Base-by-base conservation (phyloP, 805 yeast genomes). In the Candida fluviatilis region DNA sequence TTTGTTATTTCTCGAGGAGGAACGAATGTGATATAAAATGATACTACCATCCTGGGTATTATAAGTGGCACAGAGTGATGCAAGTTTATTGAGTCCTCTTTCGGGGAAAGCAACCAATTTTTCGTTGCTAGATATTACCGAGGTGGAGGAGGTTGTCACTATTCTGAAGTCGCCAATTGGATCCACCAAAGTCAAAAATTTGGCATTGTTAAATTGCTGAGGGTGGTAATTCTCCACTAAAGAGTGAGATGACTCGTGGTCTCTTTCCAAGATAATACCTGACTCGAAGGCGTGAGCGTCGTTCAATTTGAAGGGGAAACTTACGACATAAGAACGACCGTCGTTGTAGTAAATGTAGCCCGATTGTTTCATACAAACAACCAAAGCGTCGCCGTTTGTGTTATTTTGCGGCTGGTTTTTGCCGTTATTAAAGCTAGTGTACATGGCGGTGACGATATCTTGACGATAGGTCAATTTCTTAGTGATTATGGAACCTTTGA, bases 101-200 rank as follows among this genome's bases (percentile, higher is more conserved):
- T 46, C 40, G 0, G 88, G 89, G 50, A 80, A 82, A 27, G 66
- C 58, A 18, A 82, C 51, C 21, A 84, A 54, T 37, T 69, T 72
- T 50, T 84, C 93, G 34, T 66, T 62, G 2, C 75, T 57, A 0
- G 84, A 70, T 19, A 85, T 75, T 2, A 78, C 74, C 0, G 87
- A 75, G 0, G 84, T 80, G 2, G 89, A 78, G 0, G 88, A 78
- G 0, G 91, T 79, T 1, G 80, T 78, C 4, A 88, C 74, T 4
- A 78, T 64, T 2, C 95, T 88, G 40, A 85, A 70, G 3, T 86
- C 93, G 2, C 78, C 75, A 43, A 83, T 62, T 1, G 95, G 91
- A 53, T 86, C 95, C 1, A 80, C 70, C 41, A 88, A 54, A 0
- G 95, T 79, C 37, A 87, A 66, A 47, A 85, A 83, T 37, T 64